A percentile compares a stretch with the other conserved stretches of the same genome.
Evolutionary conservation across 106 monocot genomes (phyloP).

Genomic region (Platanthera guangdongensis): DNA sequence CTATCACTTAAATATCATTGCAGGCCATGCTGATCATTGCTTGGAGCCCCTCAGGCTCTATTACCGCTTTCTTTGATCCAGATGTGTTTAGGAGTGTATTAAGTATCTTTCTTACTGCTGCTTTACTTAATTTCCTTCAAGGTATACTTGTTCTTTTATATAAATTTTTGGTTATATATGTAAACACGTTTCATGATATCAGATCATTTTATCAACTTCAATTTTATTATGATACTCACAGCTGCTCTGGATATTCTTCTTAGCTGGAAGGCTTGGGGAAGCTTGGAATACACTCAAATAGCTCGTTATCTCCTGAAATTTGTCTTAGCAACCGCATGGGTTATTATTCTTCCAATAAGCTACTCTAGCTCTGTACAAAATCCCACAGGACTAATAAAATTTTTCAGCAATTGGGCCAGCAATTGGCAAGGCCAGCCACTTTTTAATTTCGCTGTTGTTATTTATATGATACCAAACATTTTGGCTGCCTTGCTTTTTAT

Average conservation of each 20-base stretch:
- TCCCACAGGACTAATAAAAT: conserved; percentile 77
- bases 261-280: conserved; percentile 96
- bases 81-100: conserved; percentile 80
- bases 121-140: conserved; percentile 91
- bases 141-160: conserved; percentile 24
- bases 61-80: conserved; percentile 63
- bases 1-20: conserved; percentile 12
- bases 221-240: conserved; percentile 18
- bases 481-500: conserved; percentile 76
- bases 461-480: conserved; percentile 92
- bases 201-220: background rate
- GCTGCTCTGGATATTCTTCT: conserved; percentile 82
- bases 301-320: conserved; percentile 80
- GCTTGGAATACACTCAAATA: conserved; percentile 74
- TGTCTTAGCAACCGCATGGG: conserved; percentile 71
- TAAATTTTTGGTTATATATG: background rate
- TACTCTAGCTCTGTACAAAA: conserved; percentile 81
- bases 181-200: background rate
- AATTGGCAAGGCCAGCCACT: conserved; percentile 65
- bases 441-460: conserved; percentile 66
- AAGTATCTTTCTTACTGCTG: conserved; percentile 87
- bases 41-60: conserved; percentile 81
- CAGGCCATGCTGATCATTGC: conserved; percentile 97
- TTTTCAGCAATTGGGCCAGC: conserved; percentile 72
- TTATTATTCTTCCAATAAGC: conserved; percentile 68